These are phyloP conservation scores for Saccharomycopsis amapae DNA, from an alignment of 805 yeast genomes.

Conservation along the genomic window DNA sequence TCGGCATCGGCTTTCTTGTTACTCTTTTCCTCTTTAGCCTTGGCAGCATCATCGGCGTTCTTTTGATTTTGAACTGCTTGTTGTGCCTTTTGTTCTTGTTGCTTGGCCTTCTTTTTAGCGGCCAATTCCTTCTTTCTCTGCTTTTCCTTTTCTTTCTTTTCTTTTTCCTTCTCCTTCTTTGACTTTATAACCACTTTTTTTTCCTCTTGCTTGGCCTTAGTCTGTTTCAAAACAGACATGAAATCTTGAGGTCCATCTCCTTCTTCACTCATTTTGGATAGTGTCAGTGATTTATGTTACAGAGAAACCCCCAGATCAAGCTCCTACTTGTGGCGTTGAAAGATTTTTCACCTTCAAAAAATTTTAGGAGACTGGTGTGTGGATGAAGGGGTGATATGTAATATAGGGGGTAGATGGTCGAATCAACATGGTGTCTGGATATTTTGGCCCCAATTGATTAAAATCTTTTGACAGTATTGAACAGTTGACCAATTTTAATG, in stretches of 20 bases:
- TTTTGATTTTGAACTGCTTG: slow-evolving; percentile 35
- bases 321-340: too few species aligned
- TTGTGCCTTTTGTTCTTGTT: slow-evolving; percentile 52
- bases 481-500: too few species aligned
- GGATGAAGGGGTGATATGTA: too few species aligned
- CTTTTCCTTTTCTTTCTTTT: slow-evolving; percentile 89
- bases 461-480: too few species aligned
- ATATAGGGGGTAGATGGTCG: too few species aligned
- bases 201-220: slow-evolving; percentile 70
- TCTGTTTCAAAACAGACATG: slow-evolving; percentile 73
- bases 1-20: slow-evolving; percentile 24
- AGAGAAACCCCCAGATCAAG: too few species aligned
- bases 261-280: slow-evolving; percentile 23
- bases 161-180: slow-evolving; percentile 91
- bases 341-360: too few species aligned
- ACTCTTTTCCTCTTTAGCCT: slow-evolving; percentile 31
- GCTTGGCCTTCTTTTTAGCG: slow-evolving; percentile 71
- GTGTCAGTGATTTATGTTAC: neutral
- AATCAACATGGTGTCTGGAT: too few species aligned
- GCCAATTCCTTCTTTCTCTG: slow-evolving; percentile 87
- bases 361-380: too few species aligned
- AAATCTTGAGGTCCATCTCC: slow-evolving; percentile 57
- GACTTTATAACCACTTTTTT: slow-evolving; percentile 69
- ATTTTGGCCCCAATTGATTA: too few species aligned
- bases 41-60: slow-evolving; percentile 28